Percentiles rank a stretch among this genome's conserved stretches.
Conservation (phyloP, 176 grass and related monocot species). For the Triticum urartu region DNA sequence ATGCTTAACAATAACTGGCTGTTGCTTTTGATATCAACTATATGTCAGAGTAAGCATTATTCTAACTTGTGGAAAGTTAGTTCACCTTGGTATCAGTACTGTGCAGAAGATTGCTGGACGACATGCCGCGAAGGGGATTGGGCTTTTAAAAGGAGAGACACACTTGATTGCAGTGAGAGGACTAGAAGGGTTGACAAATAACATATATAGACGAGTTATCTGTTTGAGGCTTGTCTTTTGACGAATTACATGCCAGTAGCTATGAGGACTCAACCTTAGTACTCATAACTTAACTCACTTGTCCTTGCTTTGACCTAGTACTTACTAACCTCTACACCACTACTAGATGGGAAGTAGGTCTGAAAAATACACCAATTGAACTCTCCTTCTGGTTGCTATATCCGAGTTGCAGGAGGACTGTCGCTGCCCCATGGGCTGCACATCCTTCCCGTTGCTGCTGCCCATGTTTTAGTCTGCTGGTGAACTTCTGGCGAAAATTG, state of each 20-base stretch:
- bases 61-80: background rate
- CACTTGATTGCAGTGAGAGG: background rate
- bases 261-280: background rate
- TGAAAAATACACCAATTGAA: background rate
- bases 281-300: background rate
- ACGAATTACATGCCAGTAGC: background rate
- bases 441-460: background rate
- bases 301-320: background rate
- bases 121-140: background rate
- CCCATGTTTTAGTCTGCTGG: background rate
- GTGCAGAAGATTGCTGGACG: background rate
- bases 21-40: background rate
- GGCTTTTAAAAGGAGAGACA: background rate
- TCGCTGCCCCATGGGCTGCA: background rate
- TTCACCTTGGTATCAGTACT: background rate
- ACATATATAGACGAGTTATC: background rate
- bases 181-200: background rate
- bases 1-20: background rate
- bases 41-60: background rate
- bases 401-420: background rate
- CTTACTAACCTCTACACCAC: background rate
- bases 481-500: background rate
- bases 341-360: background rate
- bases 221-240: background rate
- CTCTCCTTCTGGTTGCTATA: background rate